phyloP scores from a whole-genome alignment of 2,329 filamentous ascomycete genomes.

The Diaporthe sp. region DNA sequence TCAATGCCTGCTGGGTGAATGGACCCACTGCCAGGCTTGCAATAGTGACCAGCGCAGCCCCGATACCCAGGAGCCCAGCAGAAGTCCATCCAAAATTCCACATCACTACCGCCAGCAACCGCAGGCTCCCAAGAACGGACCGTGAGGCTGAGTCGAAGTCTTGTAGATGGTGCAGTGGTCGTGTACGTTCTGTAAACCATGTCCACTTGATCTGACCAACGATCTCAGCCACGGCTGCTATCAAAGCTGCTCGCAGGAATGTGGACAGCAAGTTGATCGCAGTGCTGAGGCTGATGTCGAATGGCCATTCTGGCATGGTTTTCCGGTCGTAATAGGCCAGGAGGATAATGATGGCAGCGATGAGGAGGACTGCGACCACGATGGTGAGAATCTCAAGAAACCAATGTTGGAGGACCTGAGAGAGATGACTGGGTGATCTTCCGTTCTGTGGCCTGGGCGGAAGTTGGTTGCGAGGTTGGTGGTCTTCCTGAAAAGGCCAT shows the following conservation, averaged over 20 bases:
- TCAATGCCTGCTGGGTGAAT: conserved; percentile 51
- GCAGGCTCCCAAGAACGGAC: conserved; percentile 47
- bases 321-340: conserved; percentile 33
- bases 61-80: conserved; percentile 42
- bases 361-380: conserved; percentile 30
- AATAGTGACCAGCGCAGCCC: conserved; percentile 46
- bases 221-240: conserved; percentile 48
- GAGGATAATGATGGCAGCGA: conserved; percentile 36
- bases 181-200: conserved; percentile 48
- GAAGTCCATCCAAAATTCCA: conserved; percentile 40
- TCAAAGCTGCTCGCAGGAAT: conserved; percentile 45
- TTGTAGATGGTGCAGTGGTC: conserved; percentile 49
- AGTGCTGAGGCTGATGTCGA: conserved; percentile 45
- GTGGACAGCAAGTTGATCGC: conserved; percentile 44
- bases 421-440: conserved; percentile 27
- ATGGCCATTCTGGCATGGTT: conserved; percentile 45
- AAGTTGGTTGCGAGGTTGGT: background rate
- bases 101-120: conserved; percentile 44
- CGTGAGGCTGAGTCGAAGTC: conserved; percentile 51
- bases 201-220: conserved; percentile 52
- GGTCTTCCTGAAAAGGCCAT: conserved; percentile 27
- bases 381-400: conserved; percentile 37
- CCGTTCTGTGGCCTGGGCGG: background rate
- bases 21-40: conserved; percentile 49
- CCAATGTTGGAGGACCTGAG: conserved; percentile 36